Percentiles rank a stretch among this genome's conserved stretches.
Evolutionary conservation across 768 basidiomycete species (phyloP).

Genomic region (Phaeotremella skinneri): DNA sequence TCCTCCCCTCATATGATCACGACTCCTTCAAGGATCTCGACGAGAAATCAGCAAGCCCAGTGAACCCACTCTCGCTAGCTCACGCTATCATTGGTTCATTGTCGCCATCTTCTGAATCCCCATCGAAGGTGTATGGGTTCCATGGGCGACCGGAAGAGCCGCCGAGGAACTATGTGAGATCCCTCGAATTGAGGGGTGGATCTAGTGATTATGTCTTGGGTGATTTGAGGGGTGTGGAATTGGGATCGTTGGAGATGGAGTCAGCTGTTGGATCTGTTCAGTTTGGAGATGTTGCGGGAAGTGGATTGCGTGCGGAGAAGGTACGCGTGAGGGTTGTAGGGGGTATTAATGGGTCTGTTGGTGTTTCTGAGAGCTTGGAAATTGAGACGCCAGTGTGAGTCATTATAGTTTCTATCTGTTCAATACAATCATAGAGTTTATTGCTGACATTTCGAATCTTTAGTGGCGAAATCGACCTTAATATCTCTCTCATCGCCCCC

Average conservation of each 20-base stretch:
- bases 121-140: background rate
- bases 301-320: background rate
- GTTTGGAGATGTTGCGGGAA: background rate
- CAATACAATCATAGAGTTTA: background rate
- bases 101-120: background rate
- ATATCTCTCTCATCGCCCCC: background rate
- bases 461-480: background rate
- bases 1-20: background rate
- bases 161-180: background rate
- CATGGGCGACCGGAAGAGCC: background rate
- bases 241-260: background rate
- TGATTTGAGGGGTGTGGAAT: background rate
- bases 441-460: too few species aligned
- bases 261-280: background rate
- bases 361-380: conserved; percentile 1
- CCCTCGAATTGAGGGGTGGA: background rate
- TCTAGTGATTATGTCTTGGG: background rate
- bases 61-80: background rate
- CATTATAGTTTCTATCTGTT: background rate
- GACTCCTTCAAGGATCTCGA: background rate
- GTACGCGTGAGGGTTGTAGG: background rate
- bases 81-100: background rate
- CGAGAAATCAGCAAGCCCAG: background rate
- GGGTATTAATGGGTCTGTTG: background rate
- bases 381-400: conserved; percentile 1